Percentiles rank a stretch among this genome's conserved stretches.
Conservation (phyloP, 371 early-diverging fungal species). For the Saksenaea oblongispora region DNA sequence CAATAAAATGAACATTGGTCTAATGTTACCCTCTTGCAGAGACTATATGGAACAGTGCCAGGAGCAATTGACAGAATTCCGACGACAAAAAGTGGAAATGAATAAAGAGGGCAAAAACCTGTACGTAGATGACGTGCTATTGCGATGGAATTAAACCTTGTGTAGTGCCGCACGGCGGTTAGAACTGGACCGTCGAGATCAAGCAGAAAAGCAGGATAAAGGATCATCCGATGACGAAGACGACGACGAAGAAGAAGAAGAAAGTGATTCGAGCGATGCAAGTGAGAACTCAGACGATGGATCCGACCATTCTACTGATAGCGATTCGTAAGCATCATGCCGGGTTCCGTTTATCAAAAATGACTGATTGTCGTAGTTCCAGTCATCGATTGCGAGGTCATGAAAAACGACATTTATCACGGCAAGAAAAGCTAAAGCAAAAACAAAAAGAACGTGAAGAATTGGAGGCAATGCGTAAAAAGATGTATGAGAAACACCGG, state of each 20-base stretch:
- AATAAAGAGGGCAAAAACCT: conserved; percentile 63
- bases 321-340: conserved; percentile 33
- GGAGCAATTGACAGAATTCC: conserved; percentile 62
- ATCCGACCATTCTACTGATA: conserved; percentile 26
- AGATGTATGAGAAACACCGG: conserved; percentile 41
- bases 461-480: conserved; percentile 42
- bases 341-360: too few relatives aligned
- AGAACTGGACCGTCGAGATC: conserved; percentile 34
- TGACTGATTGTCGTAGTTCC: conserved; percentile 6
- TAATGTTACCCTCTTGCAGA: conserved; percentile 18
- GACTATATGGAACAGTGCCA: conserved; percentile 73
- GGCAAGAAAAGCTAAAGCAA: conserved; percentile 53
- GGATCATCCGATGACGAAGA: conserved; percentile 25
- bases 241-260: conserved; percentile 28
- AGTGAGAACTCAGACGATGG: conserved; percentile 33
- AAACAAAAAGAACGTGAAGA: conserved; percentile 54
- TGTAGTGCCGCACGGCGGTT: conserved; percentile 25
- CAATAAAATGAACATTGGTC: too few relatives aligned
- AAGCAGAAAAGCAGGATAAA: conserved; percentile 27
- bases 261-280: conserved; percentile 20
- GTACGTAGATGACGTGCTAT: conserved; percentile 17
- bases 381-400: conserved; percentile 11
- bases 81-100: conserved; percentile 66
- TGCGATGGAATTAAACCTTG: not conserved
- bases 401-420: conserved; percentile 41